These are phyloP conservation scores for Exutisphaerella laricina DNA, from an alignment of 2,329 filamentous ascomycete species.

Conservation along the genomic window DNA sequence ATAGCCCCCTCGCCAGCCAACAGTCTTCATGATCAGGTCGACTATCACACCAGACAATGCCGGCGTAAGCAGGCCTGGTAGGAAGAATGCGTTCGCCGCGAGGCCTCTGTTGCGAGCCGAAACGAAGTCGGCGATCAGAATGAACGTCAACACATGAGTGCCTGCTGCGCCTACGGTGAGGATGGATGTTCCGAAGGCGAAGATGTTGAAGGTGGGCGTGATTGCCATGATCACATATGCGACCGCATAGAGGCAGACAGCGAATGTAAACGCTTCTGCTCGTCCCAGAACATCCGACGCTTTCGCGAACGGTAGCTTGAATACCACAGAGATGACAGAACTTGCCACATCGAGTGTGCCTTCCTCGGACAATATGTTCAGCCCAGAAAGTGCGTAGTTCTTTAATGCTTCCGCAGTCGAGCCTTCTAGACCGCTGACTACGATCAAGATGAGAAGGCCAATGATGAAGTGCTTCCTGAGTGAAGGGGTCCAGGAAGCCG, in stretches of 20 bases:
- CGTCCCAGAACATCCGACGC: conserved; percentile 41
- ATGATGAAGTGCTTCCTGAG: not conserved
- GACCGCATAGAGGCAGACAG: conserved; percentile 34
- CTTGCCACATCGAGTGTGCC: conserved; percentile 35
- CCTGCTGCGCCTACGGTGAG: conserved; percentile 38
- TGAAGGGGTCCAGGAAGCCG: not conserved
- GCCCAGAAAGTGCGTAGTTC: conserved; percentile 39
- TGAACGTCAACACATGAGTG: conserved; percentile 38
- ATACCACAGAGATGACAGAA: conserved; percentile 37
- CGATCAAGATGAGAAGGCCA: not conserved
- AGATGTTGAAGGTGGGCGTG: conserved; percentile 33
- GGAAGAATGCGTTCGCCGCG: conserved; percentile 35
- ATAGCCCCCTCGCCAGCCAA: conserved; percentile 44
- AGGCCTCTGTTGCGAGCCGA: conserved; percentile 39
- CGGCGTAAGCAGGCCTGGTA: conserved; percentile 39
- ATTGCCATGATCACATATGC: conserved; percentile 38
- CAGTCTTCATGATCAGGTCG: conserved; percentile 36
- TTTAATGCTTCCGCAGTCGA: not conserved
- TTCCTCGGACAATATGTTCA: conserved; percentile 34
- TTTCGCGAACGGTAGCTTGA: conserved; percentile 41
- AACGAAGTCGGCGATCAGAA: conserved; percentile 41
- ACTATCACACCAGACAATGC: conserved; percentile 41
- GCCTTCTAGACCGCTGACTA: conserved; percentile 2
- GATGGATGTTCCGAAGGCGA: conserved; percentile 36
- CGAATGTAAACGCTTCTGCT: conserved; percentile 35